Percentiles rank a stretch among this genome's conserved stretches.
phyloP scores from a whole-genome alignment of 805 yeast species.

The Hanseniaspora pseudoguilliermondii region DNA sequence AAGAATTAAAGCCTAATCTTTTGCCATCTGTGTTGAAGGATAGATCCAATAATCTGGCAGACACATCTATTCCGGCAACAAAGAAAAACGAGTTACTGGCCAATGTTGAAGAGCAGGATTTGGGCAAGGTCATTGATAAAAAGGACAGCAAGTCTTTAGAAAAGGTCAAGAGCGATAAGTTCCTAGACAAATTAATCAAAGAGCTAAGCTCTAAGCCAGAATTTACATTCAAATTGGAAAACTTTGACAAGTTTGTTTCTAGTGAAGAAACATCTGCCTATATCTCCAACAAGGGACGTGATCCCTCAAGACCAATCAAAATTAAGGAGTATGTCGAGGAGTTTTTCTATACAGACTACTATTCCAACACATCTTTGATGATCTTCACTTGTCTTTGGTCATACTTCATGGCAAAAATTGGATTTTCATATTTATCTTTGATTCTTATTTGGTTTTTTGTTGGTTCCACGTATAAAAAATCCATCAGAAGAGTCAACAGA shows the following conservation, averaged over 20 bases:
- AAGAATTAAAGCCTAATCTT: slow-evolving; percentile 21
- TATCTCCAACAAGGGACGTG: slow-evolving; percentile 11
- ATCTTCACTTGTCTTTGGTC: slow-evolving; percentile 62
- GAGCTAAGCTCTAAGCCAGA: slow-evolving; percentile 2
- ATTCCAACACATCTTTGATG: slow-evolving; percentile 51
- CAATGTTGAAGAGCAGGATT: slow-evolving; percentile 14
- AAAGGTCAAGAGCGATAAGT: background rate
- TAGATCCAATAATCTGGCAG: slow-evolving; percentile 22
- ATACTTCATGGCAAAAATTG: slow-evolving; percentile 51
- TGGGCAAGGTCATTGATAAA: slow-evolving; percentile 13
- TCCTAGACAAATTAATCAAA: background rate
- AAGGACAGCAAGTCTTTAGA: background rate
- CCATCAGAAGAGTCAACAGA: slow-evolving; percentile 62
- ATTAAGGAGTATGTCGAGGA: slow-evolving; percentile 53
- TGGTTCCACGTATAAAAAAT: slow-evolving; percentile 56
- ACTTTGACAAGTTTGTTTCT: slow-evolving; percentile 24
- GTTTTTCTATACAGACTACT: slow-evolving; percentile 59
- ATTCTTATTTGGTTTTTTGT: slow-evolving; percentile 47
- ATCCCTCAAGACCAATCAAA: background rate
- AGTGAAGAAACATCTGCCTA: slow-evolving; percentile 17
- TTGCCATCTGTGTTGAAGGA: slow-evolving; percentile 20
- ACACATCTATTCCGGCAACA: slow-evolving; percentile 23
- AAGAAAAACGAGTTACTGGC: slow-evolving; percentile 15
- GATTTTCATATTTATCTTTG: slow-evolving; percentile 54
- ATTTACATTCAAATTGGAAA: slow-evolving; percentile 28